Evolutionary conservation across 2,329 filamentous ascomycete genomes (phyloP).

Genomic region (Didymella exigua): DNA sequence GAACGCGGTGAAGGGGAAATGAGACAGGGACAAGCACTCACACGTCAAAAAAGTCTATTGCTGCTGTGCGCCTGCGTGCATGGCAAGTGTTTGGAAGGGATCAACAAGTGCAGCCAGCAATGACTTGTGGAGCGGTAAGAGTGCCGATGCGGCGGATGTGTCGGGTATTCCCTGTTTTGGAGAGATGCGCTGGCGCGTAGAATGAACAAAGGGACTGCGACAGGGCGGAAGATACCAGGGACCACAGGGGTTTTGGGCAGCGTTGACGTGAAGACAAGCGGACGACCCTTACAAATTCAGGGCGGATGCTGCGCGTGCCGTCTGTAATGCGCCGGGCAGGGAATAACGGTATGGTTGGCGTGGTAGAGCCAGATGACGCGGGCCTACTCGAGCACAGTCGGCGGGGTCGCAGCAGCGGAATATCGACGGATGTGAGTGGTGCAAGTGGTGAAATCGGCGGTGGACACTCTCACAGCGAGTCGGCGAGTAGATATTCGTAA

Average conservation of each 20-base stretch:
- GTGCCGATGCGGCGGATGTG: conserved; percentile 36
- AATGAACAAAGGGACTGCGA: conserved; percentile 20
- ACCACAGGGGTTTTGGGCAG: conserved; percentile 36
- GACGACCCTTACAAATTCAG: conserved; percentile 22
- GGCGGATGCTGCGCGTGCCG: conserved; percentile 19
- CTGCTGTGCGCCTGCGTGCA: conserved; percentile 27
- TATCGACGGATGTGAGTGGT: conserved; percentile 1
- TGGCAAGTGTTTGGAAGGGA: conserved; percentile 32
- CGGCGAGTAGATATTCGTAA: conserved; percentile 15
- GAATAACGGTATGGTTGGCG: conserved; percentile 17
- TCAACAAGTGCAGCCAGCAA: conserved; percentile 31
- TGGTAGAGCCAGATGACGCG: conserved; percentile 37
- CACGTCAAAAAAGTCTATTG: conserved; percentile 33
- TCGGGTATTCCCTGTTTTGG: conserved; percentile 40
- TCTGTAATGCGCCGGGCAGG: conserved; percentile 17
- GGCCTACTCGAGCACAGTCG: conserved; percentile 18
- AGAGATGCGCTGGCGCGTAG: conserved; percentile 34
- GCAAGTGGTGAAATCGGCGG: not conserved
- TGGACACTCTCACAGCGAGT: conserved; percentile 7
- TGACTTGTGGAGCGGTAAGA: conserved; percentile 37
- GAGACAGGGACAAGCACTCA: conserved; percentile 42
- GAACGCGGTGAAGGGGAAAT: conserved; percentile 36
- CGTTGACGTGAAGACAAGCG: conserved; percentile 1
- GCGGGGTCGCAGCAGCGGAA: conserved; percentile 28
- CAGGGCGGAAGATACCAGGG: conserved; percentile 31